Evolutionary conservation across 768 basidiomycete species (phyloP).

Genomic region (Hygrophorus pudorinus): DNA sequence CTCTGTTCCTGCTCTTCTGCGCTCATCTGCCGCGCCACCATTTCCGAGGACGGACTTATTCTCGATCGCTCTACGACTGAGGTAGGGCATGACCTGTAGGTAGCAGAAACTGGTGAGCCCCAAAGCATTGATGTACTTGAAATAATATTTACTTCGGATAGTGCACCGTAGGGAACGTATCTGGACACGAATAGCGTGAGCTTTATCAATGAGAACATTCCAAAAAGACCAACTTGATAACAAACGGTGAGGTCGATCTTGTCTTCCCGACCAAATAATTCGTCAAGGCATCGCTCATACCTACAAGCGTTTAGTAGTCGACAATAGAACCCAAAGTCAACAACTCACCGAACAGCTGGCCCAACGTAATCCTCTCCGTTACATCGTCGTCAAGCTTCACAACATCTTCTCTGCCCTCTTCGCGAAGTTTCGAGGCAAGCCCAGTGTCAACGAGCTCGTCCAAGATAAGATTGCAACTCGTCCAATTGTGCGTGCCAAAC

Average conservation of each 20-base stretch:
- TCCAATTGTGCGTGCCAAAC: conserved; percentile 84
- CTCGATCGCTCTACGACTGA: conserved; percentile 82
- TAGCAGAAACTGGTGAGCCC: not conserved
- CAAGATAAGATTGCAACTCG: conserved; percentile 52
- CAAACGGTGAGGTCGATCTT: conserved; percentile 47
- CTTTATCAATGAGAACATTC: not conserved
- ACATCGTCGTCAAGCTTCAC: conserved; percentile 40
- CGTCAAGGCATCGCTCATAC: conserved; percentile 81
- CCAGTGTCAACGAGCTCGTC: conserved; percentile 46
- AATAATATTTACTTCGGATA: conserved; percentile 41
- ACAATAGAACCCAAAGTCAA: conserved; percentile 10
- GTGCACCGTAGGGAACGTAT: conserved; percentile 68
- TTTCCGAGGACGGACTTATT: conserved; percentile 81
- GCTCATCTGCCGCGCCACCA: conserved; percentile 48
- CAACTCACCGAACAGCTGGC: conserved; percentile 68
- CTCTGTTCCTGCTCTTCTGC: conserved; percentile 42
- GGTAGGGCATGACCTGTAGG: conserved; percentile 76
- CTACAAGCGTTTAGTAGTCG: conserved; percentile 23
- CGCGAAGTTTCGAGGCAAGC: conserved; percentile 32
- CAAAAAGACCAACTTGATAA: conserved; percentile 52
- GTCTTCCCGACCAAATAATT: conserved; percentile 54
- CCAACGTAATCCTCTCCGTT: conserved; percentile 59
- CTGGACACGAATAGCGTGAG: conserved; percentile 16
- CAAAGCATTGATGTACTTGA: not conserved
- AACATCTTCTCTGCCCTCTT: conserved; percentile 8